Conservation (phyloP, 192 early-diverging fungal species). For the Coemansia sp. region DNA sequence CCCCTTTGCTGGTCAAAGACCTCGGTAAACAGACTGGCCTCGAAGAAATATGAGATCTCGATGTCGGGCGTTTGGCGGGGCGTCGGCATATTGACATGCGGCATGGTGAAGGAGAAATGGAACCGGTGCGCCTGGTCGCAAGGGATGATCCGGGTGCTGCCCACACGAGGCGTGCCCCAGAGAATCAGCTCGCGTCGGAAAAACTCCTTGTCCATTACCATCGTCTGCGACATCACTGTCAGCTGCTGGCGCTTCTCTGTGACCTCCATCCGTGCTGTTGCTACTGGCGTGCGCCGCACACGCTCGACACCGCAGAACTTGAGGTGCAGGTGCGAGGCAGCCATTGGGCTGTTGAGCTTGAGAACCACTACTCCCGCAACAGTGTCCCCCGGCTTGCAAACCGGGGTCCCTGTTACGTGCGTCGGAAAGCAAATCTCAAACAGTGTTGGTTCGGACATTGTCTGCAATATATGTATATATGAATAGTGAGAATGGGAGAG, state of each 20-base stretch:
- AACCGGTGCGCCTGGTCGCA: slow-evolving; percentile 46
- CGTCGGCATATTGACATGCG: slow-evolving; percentile 55
- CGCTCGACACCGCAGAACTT: slow-evolving; percentile 52
- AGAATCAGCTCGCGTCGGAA: slow-evolving; percentile 50
- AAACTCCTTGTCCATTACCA: slow-evolving; percentile 58
- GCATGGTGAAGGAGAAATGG: slow-evolving; percentile 57
- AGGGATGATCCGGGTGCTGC: slow-evolving; percentile 24
- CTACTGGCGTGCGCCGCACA: slow-evolving; percentile 45
- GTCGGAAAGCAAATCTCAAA: slow-evolving; percentile 57
- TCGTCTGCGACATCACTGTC: slow-evolving; percentile 44
- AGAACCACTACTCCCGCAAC: slow-evolving; percentile 52
- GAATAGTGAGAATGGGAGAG: background rate
- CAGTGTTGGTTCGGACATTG: slow-evolving; percentile 44
- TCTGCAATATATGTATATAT: background rate
- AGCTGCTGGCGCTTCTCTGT: slow-evolving; percentile 34
- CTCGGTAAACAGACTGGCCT: slow-evolving; percentile 42
- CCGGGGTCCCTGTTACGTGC: slow-evolving; percentile 47
- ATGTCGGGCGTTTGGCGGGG: slow-evolving; percentile 53
- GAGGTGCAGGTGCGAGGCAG: slow-evolving; percentile 44
- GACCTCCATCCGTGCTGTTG: slow-evolving; percentile 24
- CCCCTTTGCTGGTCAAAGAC: slow-evolving; percentile 33
- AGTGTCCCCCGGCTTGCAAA: slow-evolving; percentile 50
- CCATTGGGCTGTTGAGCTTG: slow-evolving; percentile 45
- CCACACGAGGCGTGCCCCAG: slow-evolving; percentile 46
- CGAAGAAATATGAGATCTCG: slow-evolving; percentile 51